Percentiles rank a stretch among this genome's conserved stretches.
These are phyloP conservation scores for Dothideomycetidae sp. DNA, from an alignment of 2,329 filamentous ascomycete genomes.

Conservation along the genomic window DNA sequence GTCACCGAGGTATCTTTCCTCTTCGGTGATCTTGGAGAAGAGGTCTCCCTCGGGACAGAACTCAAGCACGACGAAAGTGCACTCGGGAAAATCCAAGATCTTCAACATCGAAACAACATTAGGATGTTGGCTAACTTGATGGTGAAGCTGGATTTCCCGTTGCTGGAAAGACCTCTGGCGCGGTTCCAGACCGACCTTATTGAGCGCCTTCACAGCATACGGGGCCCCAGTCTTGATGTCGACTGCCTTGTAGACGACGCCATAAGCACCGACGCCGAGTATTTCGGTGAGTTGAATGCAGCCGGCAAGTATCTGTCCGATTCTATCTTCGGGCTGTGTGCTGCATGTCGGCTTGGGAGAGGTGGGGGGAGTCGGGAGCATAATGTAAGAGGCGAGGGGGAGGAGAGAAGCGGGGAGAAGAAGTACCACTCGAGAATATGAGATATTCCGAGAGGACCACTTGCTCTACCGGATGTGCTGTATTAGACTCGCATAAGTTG, in stretches of 20 bases:
- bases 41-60: conserved; percentile 95
- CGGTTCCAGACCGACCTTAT: conserved; percentile 81
- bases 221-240: conserved; percentile 66
- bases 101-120: conserved; percentile 90
- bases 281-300: conserved; percentile 72
- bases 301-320: conserved; percentile 72
- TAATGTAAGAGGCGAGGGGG: conserved; percentile 19
- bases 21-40: conserved; percentile 94
- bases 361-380: conserved; percentile 37
- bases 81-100: conserved; percentile 83
- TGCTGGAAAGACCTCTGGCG: conserved; percentile 84
- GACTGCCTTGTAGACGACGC: conserved; percentile 82
- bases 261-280: conserved; percentile 87
- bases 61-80: conserved; percentile 91
- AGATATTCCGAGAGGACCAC: conserved; percentile 7
- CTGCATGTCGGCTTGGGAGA: conserved; percentile 27
- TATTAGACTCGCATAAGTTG: conserved; percentile 8
- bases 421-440: conserved; percentile 3
- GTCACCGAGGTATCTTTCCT: conserved; percentile 83
- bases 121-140: conserved; percentile 72
- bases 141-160: conserved; percentile 83
- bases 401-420: conserved; percentile 26
- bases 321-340: conserved; percentile 58
- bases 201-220: conserved; percentile 94
- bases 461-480: conserved; percentile 8